Base-by-base conservation (phyloP, 192 early-diverging fungal species). In the Gamsiella multidivaricata region DNA sequence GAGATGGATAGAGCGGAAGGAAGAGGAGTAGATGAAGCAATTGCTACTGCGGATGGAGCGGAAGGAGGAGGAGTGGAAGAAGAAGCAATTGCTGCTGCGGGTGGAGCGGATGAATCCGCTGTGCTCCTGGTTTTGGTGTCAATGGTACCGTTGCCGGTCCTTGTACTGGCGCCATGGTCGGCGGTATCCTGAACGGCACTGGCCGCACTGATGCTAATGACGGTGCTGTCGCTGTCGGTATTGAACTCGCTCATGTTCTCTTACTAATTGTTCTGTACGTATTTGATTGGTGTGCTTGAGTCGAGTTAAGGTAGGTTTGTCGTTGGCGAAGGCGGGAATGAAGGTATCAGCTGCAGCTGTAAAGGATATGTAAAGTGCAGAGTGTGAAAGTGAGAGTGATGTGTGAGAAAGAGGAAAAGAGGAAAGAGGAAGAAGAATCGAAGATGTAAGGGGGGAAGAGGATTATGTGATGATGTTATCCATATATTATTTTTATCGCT, bases 121-220 rank as follows among this genome's bases (percentile, higher is more conserved):
- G 3, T 41, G 55, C 6, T 41, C 33, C 25, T 57, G 55, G 1
- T 49, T 5, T 31, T 28, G 58, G 14, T 9, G 14, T 5, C 2
- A 34, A 7, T 33, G 60, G 9, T 29, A 6, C 6, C 54, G 39
- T 47, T 49, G 41, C 33, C 57, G 29, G 1, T 37, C 11, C 23
- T 31, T 15, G 11, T 62, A 41, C 33, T 33, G 32, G 42, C 9
- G 29, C 17, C 26, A 37, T 54, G 42, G 33, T 51, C 17, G 23
- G 29, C 7, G 49, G 53, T 61, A 67, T 61, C 73, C 50, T 45
- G 51, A 54, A 63, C 50, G 4, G 64, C 28, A 59, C 70, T 46
- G 47, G 45, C 71, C 43, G 62, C 63, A 28, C 39, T 60, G 61
- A 74, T 59, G 57, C 63, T 66, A 57, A 75, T 57, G 26, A 43